Conservation (phyloP, 257 asterid species). For the Salvia splendens region DNA sequence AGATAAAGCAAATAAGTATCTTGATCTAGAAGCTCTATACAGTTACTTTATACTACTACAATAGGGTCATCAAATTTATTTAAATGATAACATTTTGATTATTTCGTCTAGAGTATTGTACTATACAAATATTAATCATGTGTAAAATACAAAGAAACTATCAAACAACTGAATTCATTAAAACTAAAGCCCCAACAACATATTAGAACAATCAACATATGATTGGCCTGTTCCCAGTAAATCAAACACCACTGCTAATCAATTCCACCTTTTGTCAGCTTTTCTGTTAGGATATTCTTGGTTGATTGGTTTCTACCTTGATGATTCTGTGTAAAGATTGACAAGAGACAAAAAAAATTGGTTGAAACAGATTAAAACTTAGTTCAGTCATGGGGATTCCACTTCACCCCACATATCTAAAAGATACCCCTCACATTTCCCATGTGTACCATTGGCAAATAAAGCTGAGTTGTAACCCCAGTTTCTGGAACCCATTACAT, state of each 20-base stretch:
- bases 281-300: constrained; percentile 5
- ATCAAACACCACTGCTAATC: constrained; percentile 27
- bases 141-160: too few species aligned
- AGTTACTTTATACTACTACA: too few species aligned
- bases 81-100: too few species aligned
- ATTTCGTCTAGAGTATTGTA: too few species aligned
- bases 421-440: constrained; percentile 64
- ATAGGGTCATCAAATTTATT: too few species aligned
- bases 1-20: too few species aligned
- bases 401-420: constrained; percentile 79
- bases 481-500: constrained; percentile 36
- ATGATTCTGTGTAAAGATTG: constrained; percentile 6
- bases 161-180: too few species aligned
- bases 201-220: not conserved
- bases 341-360: not conserved
- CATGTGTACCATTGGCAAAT: constrained; percentile 42
- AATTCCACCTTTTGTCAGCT: constrained; percentile 28
- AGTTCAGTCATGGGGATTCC: constrained; percentile 46
- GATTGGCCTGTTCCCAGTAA: constrained; percentile 27
- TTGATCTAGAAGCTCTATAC: too few species aligned
- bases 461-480: constrained; percentile 42
- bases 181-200: too few species aligned
- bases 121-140: too few species aligned
- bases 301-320: constrained; percentile 5
- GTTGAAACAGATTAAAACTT: not conserved